phyloP scores from a whole-genome alignment of 2,329 filamentous ascomycete species.

The Cryoendolithus antarcticus region DNA sequence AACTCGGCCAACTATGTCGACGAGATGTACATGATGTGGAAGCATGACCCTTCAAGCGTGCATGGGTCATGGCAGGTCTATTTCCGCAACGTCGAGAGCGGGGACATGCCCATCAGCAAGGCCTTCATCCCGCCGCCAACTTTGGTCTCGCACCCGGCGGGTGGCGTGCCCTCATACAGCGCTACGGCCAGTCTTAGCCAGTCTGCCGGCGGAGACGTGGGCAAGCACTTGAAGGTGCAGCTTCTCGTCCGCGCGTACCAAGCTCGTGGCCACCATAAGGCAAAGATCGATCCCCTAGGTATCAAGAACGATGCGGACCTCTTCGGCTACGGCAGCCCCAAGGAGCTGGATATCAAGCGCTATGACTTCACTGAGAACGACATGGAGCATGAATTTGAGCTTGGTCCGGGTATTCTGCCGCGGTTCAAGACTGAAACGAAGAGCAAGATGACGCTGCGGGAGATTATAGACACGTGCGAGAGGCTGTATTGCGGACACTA shows the following conservation, averaged over 20 bases:
- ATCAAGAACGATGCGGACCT: conserved; percentile 77
- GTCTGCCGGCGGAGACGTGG: conserved; percentile 71
- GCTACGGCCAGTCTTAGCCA: conserved; percentile 52
- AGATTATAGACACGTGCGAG: conserved; percentile 89
- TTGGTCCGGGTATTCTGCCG: conserved; percentile 89
- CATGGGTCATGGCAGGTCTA: conserved; percentile 99
- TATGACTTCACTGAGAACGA: conserved; percentile 95
- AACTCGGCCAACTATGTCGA: conserved; percentile 98
- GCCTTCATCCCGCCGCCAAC: conserved; percentile 94
- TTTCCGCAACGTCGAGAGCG: conserved; percentile 98
- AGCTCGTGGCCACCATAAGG: conserved; percentile 95
- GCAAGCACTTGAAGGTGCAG: conserved; percentile 96
- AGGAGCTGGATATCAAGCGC: conserved; percentile 83
- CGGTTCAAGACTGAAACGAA: conserved; percentile 79
- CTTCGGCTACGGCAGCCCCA: conserved; percentile 76
- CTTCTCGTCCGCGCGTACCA: conserved; percentile 94
- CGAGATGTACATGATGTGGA: conserved; percentile 99
- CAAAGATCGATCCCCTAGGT: conserved; percentile 88
- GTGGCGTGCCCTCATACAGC: conserved; percentile 61
- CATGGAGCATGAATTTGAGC: conserved; percentile 77
- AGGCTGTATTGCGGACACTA: conserved; percentile 96
- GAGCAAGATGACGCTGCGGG: conserved; percentile 91
- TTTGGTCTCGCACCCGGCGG: conserved; percentile 69
- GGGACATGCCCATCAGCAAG: conserved; percentile 93
- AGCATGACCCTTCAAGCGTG: conserved; percentile 80